Percentiles rank a stretch among this genome's conserved stretches.
phyloP scores from a whole-genome alignment of 2,329 filamentous ascomycete species.

The Diaporthe sp. region DNA sequence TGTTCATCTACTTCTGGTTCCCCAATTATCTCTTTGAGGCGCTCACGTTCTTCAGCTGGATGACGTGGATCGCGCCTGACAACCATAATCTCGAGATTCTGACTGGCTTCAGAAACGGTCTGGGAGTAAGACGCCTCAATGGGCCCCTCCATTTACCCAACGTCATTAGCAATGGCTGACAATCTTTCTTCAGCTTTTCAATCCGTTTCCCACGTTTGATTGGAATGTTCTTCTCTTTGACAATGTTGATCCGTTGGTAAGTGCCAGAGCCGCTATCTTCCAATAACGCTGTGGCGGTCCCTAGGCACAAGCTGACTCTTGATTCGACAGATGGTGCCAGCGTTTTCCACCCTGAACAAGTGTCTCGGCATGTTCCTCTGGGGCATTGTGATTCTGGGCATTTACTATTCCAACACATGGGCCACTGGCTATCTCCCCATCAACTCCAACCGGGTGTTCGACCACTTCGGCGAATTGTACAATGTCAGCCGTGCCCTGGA shows the following conservation, averaged over 20 bases:
- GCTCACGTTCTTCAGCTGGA: conserved; percentile 60
- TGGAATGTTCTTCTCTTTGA: conserved; percentile 31
- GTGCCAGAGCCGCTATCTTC: conserved; percentile 55
- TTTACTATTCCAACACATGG: conserved; percentile 28
- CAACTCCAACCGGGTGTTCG: conserved; percentile 62
- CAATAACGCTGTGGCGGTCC: fast-evolving
- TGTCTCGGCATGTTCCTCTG: conserved; percentile 67
- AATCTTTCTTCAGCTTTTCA: conserved; percentile 35
- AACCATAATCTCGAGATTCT: conserved; percentile 46
- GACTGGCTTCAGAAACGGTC: conserved; percentile 46
- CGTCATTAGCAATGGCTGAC: neutral
- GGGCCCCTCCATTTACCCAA: fast-evolving
- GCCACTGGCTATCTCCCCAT: conserved; percentile 57
- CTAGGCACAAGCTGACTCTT: neutral
- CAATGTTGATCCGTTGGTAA: conserved; percentile 46
- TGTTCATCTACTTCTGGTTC: conserved; percentile 61
- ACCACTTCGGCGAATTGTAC: conserved; percentile 60
- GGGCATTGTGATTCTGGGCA: conserved; percentile 60
- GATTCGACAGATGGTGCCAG: neutral
- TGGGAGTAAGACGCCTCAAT: conserved; percentile 37
- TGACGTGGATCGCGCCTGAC: conserved; percentile 62
- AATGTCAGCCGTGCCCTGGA: conserved; percentile 47
- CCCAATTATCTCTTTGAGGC: conserved; percentile 60
- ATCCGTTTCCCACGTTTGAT: conserved; percentile 52
- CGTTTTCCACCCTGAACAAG: conserved; percentile 64